A percentile compares a stretch with the other conserved stretches of the same genome.
phyloP scores from a whole-genome alignment of 2,329 filamentous ascomycete genomes.

The Trichoderma koningii region DNA sequence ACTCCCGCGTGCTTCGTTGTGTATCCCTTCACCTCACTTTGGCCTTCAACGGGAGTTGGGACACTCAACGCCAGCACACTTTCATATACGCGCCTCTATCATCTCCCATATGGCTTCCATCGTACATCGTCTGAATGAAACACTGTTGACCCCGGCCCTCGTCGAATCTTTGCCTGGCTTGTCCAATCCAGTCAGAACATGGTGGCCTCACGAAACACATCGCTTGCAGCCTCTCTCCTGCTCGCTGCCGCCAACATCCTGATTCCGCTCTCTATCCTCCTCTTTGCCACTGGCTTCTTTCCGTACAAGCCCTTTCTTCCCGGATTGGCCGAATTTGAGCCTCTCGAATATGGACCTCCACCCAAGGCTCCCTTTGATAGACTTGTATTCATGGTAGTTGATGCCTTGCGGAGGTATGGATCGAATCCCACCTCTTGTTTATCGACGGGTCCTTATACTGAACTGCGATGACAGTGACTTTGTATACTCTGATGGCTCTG shows the following conservation, averaged over 20 bases:
- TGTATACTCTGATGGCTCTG: constrained; percentile 78
- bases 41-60: neutral
- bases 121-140: neutral
- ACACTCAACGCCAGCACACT: neutral
- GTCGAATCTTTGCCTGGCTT: constrained; percentile 1
- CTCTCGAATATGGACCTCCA: constrained; percentile 55
- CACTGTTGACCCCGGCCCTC: neutral
- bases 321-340: constrained; percentile 72
- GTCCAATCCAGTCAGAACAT: constrained; percentile 26
- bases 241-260: constrained; percentile 73
- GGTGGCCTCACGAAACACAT: constrained; percentile 35
- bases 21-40: neutral
- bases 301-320: constrained; percentile 94
- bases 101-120: constrained; percentile 7
- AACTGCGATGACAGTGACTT: constrained; percentile 68
- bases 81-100: neutral
- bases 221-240: constrained; percentile 41
- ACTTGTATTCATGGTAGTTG: constrained; percentile 95
- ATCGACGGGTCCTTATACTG: constrained; percentile 19
- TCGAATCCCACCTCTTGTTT: neutral
- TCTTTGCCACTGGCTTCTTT: constrained; percentile 92
- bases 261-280: constrained; percentile 70
- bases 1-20: constrained; percentile 7
- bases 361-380: constrained; percentile 79
- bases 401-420: constrained; percentile 80